These are phyloP conservation scores for Microsporum ferrugineum DNA, from an alignment of 2,329 filamentous ascomycete genomes.

Conservation along the genomic window DNA sequence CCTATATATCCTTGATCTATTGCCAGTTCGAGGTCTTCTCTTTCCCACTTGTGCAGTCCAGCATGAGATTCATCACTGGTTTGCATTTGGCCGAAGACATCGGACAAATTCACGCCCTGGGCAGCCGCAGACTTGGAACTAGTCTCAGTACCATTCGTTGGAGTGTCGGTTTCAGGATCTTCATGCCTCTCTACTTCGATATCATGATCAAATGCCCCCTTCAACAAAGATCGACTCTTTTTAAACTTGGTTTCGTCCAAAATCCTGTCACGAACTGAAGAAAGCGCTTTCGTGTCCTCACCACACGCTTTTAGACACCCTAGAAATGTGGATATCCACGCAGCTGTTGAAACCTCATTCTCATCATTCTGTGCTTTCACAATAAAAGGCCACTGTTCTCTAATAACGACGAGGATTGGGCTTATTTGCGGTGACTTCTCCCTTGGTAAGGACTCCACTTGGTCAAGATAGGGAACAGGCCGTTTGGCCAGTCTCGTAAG, in stretches of 20 bases:
- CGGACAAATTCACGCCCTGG: conserved; percentile 31
- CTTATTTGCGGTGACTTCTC: conserved; percentile 38
- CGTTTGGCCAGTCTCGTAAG: conserved; percentile 61
- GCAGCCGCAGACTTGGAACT: neutral
- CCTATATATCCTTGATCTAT: conserved; percentile 65
- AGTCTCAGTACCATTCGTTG: conserved; percentile 1
- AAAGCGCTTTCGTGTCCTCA: conserved; percentile 40
- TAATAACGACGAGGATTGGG: conserved; percentile 55
- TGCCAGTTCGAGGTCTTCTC: conserved; percentile 66
- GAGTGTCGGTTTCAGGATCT: conserved; percentile 9
- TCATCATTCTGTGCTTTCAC: conserved; percentile 40
- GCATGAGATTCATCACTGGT: conserved; percentile 33
- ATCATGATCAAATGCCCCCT: conserved; percentile 28
- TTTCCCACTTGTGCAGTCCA: conserved; percentile 52
- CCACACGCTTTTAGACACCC: conserved; percentile 43
- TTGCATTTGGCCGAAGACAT: conserved; percentile 43
- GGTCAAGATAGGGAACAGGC: conserved; percentile 66
- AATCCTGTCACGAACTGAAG: conserved; percentile 36
- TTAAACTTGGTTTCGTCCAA: conserved; percentile 30
- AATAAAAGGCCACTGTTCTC: conserved; percentile 67
- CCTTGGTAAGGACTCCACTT: conserved; percentile 30
- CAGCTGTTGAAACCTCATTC: conserved; percentile 39
- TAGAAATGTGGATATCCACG: conserved; percentile 50
- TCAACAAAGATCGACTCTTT: conserved; percentile 24
- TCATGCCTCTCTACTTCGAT: conserved; percentile 12